phyloP scores from a whole-genome alignment of 106 monocot species.

The Posidonia australis region DNA sequence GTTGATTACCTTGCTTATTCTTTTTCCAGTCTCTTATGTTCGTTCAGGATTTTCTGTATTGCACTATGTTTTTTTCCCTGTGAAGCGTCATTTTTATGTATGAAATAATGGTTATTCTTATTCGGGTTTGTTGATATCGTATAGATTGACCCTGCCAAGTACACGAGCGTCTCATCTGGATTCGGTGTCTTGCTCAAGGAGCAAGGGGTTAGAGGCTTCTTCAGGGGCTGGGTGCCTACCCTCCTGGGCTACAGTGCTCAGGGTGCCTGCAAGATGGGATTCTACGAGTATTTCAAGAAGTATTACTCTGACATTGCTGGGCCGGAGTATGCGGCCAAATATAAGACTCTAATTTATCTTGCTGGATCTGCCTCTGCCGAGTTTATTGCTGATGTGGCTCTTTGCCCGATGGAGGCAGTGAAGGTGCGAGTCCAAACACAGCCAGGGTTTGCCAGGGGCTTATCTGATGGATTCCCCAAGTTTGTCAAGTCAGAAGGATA shows the following conservation, averaged over 20 bases:
- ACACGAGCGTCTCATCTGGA: constrained; percentile 54
- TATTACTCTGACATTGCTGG: constrained; percentile 61
- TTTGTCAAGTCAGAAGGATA: constrained; percentile 58
- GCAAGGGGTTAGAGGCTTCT: constrained; percentile 61
- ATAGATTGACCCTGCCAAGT: constrained; percentile 66
- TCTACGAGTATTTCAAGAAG: constrained; percentile 78
- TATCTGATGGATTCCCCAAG: constrained; percentile 58
- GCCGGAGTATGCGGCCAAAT: constrained; percentile 53
- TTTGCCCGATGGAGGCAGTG: constrained; percentile 79
- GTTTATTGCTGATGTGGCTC: constrained; percentile 66
- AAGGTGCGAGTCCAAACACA: constrained; percentile 75
- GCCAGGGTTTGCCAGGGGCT: constrained; percentile 64
- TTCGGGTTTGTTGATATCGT: not conserved
- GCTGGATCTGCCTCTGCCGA: constrained; percentile 72
- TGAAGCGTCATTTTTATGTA: not conserved
- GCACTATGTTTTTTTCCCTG: too few relatives aligned
- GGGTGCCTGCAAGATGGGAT: constrained; percentile 63
- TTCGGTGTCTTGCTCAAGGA: constrained; percentile 55
- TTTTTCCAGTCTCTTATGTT: not conserved
- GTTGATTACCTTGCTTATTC: not conserved
- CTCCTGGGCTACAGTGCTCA: constrained; percentile 67
- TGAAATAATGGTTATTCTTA: not conserved
- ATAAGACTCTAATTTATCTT: constrained; percentile 64
- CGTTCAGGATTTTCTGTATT: too few relatives aligned
- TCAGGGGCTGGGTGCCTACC: constrained; percentile 64